Base-by-base conservation (phyloP, 2,329 filamentous ascomycete genomes). In the Beauveria bassiana region DNA sequence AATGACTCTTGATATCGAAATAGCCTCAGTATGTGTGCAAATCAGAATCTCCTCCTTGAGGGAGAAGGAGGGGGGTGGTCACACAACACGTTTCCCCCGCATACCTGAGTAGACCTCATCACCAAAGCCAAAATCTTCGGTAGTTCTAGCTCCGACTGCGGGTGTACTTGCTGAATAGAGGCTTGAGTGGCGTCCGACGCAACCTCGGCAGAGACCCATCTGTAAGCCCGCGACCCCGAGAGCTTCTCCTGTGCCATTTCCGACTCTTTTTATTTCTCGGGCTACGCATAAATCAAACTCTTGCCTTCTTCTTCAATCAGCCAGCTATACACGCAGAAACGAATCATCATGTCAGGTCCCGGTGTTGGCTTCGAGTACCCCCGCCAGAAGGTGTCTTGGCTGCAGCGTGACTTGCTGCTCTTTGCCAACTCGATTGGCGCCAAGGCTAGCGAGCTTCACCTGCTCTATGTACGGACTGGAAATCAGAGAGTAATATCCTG, bases 391-490 rank as follows among this genome's bases (percentile, higher is more conserved):
- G 91, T 96, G 12, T 84, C 87, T 68, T 97, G 92, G 93, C 76
- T 90, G 69, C 92, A 93, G 83, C 86, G 93, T 66, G 93, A 97
- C 79, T 85, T 87, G 42, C 81, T 97, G 64, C 86, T 98, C 64
- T 97, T 97, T 74, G 92, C 93, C 68, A 88, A 89, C 75, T 93
- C 88, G 77, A 93, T 97, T 73, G 93, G 93, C 61, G 87, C 83
- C 71, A 93, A 85, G 14, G 82, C 83, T n/a, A 87, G 96, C 68
- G 93, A 97, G 80, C 85, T 96, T 70, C 91, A 96, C 72, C 96
- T 93, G 72, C 86, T 96, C 77, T 97, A 92, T 70, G 91, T 95
- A 81, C 63, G 83, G 34, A 46, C 18, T 53, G 50, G 24, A 71
- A 43, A 22, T 42, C n/a, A 26, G 16, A 26, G 16, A 3, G 12